Evolutionary conservation across 2,329 filamentous ascomycete species (phyloP).

Genomic region (Fusarium albosuccineum): DNA sequence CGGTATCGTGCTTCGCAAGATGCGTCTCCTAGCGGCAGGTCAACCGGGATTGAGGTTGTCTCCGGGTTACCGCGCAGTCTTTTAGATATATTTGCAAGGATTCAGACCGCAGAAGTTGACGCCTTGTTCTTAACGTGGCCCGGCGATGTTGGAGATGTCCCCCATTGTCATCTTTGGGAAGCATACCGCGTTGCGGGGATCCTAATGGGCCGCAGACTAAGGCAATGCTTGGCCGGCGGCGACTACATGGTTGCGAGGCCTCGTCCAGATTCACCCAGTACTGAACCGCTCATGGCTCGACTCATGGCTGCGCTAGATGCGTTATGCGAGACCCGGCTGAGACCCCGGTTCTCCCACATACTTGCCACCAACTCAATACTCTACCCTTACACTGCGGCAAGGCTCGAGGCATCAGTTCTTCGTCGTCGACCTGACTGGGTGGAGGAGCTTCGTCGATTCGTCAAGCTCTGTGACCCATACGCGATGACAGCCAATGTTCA

Average conservation of each 20-base stretch:
- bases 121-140: slow-evolving; percentile 39
- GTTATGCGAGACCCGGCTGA: slow-evolving; percentile 27
- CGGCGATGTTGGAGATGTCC: slow-evolving; percentile 43
- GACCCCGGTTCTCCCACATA: slow-evolving; percentile 26
- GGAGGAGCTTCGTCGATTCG: slow-evolving; percentile 8
- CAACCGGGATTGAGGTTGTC: slow-evolving; percentile 40
- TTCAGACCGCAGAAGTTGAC: slow-evolving; percentile 34
- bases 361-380: slow-evolving; percentile 45
- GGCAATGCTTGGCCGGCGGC: not conserved
- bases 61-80: slow-evolving; percentile 46
- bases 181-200: slow-evolving; percentile 44
- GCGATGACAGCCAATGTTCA: slow-evolving; percentile 21
- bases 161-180: slow-evolving; percentile 49
- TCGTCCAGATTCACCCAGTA: not conserved
- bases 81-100: slow-evolving; percentile 43
- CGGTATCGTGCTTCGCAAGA: slow-evolving; percentile 18
- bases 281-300: slow-evolving; percentile 41
- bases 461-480: slow-evolving; percentile 26
- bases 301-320: slow-evolving; percentile 45
- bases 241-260: not conserved
- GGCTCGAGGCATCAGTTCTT: slow-evolving; percentile 43
- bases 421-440: slow-evolving; percentile 33
- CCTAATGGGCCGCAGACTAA: slow-evolving; percentile 36
- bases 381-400: slow-evolving; percentile 45
- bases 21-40: not conserved